Conservation (phyloP, 495 filamentous ascomycete genomes). For the Annulohypoxylon bovei region DNA sequence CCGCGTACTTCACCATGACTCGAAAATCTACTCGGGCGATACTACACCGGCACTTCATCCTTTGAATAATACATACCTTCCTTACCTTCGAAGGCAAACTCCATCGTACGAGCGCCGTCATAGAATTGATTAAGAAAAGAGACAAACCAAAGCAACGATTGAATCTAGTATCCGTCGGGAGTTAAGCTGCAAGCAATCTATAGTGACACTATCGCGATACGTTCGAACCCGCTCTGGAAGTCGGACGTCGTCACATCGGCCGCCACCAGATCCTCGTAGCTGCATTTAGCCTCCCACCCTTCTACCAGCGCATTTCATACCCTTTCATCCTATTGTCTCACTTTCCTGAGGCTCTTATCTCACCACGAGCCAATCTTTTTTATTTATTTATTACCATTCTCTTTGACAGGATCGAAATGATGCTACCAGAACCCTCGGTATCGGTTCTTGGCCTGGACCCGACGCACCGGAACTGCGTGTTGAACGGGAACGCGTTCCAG, state of each 20-base stretch:
- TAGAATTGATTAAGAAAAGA: conserved; percentile 4
- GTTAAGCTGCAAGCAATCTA: conserved; percentile 26
- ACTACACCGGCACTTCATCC: conserved; percentile 33
- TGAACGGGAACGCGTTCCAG: conserved; percentile 58
- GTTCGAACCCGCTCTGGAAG: conserved; percentile 27
- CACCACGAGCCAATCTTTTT: neutral
- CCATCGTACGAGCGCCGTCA: conserved; percentile 17
- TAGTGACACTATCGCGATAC: conserved; percentile 22
- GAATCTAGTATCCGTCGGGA: neutral
- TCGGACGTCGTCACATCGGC: conserved; percentile 11
- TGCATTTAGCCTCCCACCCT: conserved; percentile 29
- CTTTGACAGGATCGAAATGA: conserved; percentile 6
- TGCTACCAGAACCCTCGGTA: conserved; percentile 42
- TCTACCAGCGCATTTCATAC: conserved; percentile 12
- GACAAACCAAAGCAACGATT: conserved; percentile 6
- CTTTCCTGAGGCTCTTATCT: conserved; percentile 1
- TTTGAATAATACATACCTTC: conserved; percentile 11
- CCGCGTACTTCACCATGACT: conserved; percentile 14
- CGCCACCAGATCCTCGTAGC: conserved; percentile 6
- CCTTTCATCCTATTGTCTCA: neutral
- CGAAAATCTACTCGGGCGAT: conserved; percentile 36
- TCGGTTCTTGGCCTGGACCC: conserved; percentile 51
- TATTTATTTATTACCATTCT: neutral
- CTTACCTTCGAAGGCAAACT: conserved; percentile 5
- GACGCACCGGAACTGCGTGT: conserved; percentile 47